Evolutionary conservation across 2,329 filamentous ascomycete species (phyloP).

Genomic region (Colletotrichum salicis): DNA sequence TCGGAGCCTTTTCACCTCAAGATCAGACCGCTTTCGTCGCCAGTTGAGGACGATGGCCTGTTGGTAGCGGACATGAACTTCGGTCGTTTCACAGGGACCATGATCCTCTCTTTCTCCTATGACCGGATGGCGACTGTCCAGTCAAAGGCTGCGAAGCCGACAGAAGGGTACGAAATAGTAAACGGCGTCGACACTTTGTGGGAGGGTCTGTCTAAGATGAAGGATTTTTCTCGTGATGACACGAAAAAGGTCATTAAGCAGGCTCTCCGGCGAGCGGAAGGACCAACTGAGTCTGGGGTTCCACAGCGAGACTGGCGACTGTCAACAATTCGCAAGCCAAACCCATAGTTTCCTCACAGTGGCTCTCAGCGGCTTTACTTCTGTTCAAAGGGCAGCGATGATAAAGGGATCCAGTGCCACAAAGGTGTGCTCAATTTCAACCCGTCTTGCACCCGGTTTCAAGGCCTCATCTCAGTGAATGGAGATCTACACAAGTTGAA

Average conservation of each 20-base stretch:
- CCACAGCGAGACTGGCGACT: not conserved
- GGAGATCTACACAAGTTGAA: not conserved
- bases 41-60: not conserved
- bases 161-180: too few relatives aligned
- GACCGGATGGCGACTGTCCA: not conserved
- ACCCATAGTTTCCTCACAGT: not conserved
- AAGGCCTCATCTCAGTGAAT: not conserved
- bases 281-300: too few relatives aligned
- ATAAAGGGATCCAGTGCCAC: too few relatives aligned
- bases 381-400: not conserved
- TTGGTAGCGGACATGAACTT: slow-evolving; percentile 5
- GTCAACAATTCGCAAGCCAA: not conserved
- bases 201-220: too few relatives aligned
- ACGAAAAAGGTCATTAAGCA: not conserved
- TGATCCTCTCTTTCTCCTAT: slow-evolving; percentile 5
- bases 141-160: not conserved
- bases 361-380: not conserved
- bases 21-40: not conserved
- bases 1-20: not conserved
- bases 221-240: not conserved
- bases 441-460: not conserved
- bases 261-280: not conserved
- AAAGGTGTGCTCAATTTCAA: not conserved
- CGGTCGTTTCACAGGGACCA: not conserved
- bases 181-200: too few relatives aligned